These are phyloP conservation scores for Skeletonema marinoi DNA, from an alignment of 108 stramenopile genomes.

Conservation along the genomic window DNA sequence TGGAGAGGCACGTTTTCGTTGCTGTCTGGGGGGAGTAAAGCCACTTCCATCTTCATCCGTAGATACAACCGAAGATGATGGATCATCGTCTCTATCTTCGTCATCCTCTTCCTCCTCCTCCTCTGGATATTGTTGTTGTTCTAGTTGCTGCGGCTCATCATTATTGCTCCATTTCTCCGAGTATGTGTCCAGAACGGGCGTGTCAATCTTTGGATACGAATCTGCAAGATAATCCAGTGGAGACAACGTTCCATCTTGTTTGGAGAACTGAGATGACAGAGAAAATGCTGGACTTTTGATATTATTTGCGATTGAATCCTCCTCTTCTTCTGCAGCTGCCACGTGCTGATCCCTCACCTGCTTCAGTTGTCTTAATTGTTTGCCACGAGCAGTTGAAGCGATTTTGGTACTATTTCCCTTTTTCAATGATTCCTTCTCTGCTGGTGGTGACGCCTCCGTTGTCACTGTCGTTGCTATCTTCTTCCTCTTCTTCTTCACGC, in stretches of 20 bases:
- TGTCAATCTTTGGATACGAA: background rate
- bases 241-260: background rate
- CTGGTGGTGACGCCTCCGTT: background rate
- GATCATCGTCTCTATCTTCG: conserved; percentile 9
- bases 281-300: conserved; percentile 1
- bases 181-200: background rate
- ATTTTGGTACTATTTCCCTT: background rate
- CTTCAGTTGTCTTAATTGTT: background rate
- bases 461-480: background rate
- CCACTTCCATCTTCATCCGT: background rate
- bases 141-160: background rate
- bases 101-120: background rate
- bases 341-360: background rate
- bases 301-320: background rate
- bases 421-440: background rate
- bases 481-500: background rate
- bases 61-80: conserved; percentile 20
- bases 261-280: background rate
- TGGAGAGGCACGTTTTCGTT: conserved; percentile 4
- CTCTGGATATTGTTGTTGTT: background rate
- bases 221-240: background rate
- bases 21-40: conserved; percentile 4
- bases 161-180: background rate
- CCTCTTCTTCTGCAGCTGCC: background rate
- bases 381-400: background rate